Percentiles rank a stretch among this genome's conserved stretches.
Conservation (phyloP, 805 yeast species). For the Komagataella mondaviorum region DNA sequence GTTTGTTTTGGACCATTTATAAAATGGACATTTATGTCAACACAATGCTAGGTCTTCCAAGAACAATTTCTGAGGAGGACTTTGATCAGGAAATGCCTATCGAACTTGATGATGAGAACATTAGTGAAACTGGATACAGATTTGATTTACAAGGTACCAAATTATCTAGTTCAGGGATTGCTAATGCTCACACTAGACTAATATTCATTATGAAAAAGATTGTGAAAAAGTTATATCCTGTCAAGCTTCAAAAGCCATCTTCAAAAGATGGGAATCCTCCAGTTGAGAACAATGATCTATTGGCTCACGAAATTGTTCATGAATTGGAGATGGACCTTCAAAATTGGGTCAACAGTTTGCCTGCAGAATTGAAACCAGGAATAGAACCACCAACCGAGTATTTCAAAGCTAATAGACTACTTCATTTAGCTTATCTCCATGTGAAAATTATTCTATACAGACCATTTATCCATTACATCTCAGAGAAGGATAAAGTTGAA, state of each 20-base stretch:
- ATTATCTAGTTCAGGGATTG: conserved; percentile 63
- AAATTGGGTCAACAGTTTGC: conserved; percentile 60
- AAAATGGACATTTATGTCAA: conserved; percentile 86
- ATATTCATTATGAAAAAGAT: conserved; percentile 60
- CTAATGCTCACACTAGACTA: conserved; percentile 72
- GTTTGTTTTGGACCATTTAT: conserved; percentile 81
- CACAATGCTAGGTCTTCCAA: conserved; percentile 76
- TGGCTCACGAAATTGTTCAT: conserved; percentile 29
- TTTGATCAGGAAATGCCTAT: conserved; percentile 79
- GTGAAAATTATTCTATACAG: conserved; percentile 73
- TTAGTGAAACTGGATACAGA: conserved; percentile 49
- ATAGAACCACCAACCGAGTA: conserved; percentile 54
- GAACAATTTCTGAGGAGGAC: conserved; percentile 63
- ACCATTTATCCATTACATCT: conserved; percentile 77
- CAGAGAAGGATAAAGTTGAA: conserved; percentile 11
- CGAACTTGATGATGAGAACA: conserved; percentile 78
- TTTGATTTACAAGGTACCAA: conserved; percentile 29
- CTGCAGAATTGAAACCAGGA: conserved; percentile 59
- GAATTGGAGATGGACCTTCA: conserved; percentile 57
- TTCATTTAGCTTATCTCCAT: conserved; percentile 61
- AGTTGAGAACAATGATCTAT: conserved; percentile 18
- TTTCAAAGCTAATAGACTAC: conserved; percentile 58
- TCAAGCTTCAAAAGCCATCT: conserved; percentile 27
- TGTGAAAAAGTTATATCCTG: conserved; percentile 63
- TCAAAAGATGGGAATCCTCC: conserved; percentile 7